Evolutionary conservation across 176 grass and related monocot species (phyloP), one percentile per base, ranked within the genome.

Genomic region (Typha latifolia): DNA sequence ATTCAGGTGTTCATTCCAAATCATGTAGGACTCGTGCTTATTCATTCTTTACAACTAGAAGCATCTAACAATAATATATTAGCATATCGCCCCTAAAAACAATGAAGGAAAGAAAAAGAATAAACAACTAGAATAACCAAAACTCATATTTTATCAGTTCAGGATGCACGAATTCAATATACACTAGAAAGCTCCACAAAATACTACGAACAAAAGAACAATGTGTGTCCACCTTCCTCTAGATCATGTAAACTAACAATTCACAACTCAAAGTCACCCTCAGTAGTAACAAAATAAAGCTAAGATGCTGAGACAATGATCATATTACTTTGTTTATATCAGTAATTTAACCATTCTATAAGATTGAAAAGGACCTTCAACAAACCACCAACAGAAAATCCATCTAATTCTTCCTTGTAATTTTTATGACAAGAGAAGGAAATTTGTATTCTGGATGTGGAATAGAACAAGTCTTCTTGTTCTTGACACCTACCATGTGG

Each of bases 401-500:
- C 14, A 56, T 19, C 19, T 19, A 37, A 37, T 37, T 18, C 15
- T 2, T 15, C 13, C 52, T 56, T 15, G 52, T 56, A n/a, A 56
- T 13, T 56, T 56, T 15, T 7, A 13, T 9, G 19, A 15, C 52
- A n/a, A n/a, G 19, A 67, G 18, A 21, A 12, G 29, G 14, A 12
- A 50, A 15, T 13, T 69, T 70, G 23, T 12, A 65, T 8, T 65
- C 15, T 34, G 26, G 62, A 52, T 69, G 82, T 18, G 65, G 62
- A 47, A 86, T 66, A 77, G 80, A 90, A 86, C 80, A 75, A 86
- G 83, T 78, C 83, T 2, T 66, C 80, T 90, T 80, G 77, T 83
- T 90, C 77, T 90, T 86, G 15, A 81, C 87, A 83, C 87, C 83
- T 62, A 72, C 64, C 87, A 78, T 80, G 80, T 90, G 83, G 83